A percentile compares a stretch with the other conserved stretches of the same genome.
phyloP scores from a whole-genome alignment of 208 protist genomes.

The Leishmania braziliensis region DNA sequence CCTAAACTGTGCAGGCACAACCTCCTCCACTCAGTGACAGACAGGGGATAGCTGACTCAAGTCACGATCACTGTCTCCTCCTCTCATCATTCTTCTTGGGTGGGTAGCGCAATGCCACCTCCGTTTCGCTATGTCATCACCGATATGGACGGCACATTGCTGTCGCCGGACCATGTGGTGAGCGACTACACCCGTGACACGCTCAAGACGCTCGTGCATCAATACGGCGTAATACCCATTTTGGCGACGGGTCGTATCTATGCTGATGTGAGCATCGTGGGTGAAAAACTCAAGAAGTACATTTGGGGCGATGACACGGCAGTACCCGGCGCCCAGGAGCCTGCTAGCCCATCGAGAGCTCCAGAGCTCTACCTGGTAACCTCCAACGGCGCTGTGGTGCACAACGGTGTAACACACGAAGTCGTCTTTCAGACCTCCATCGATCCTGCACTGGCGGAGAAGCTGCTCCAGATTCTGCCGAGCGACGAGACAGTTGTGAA shows the following conservation, averaged over 20 bases:
- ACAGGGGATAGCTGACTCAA: not conserved
- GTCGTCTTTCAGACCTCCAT: constrained; percentile 29
- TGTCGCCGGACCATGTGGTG: constrained; percentile 43
- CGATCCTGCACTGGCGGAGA: constrained; percentile 32
- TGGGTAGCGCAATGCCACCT: constrained; percentile 7
- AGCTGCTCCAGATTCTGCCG: constrained; percentile 35
- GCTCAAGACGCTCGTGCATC: constrained; percentile 40
- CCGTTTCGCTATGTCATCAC: constrained; percentile 46
- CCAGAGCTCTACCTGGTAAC: constrained; percentile 52
- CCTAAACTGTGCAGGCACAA: not conserved
- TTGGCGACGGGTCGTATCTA: constrained; percentile 60
- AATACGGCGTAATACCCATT: constrained; percentile 39
- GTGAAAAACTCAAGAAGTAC: constrained; percentile 41
- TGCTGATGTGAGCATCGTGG: constrained; percentile 41
- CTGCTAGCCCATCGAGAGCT: not conserved
- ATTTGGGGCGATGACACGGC: constrained; percentile 25
- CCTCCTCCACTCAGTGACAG: not conserved
- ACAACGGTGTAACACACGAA: constrained; percentile 47
- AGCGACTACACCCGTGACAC: constrained; percentile 49
- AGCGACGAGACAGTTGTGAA: constrained; percentile 40
- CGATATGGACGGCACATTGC: constrained; percentile 69
- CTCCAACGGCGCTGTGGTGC: constrained; percentile 59
- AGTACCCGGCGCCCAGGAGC: not conserved
- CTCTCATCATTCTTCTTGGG: not conserved
- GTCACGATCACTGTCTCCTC: not conserved